Percentiles rank a stretch among this genome's conserved stretches.
These are phyloP conservation scores for Trapa incisa DNA, from an alignment of 345 rosid genomes.

Conservation along the genomic window DNA sequence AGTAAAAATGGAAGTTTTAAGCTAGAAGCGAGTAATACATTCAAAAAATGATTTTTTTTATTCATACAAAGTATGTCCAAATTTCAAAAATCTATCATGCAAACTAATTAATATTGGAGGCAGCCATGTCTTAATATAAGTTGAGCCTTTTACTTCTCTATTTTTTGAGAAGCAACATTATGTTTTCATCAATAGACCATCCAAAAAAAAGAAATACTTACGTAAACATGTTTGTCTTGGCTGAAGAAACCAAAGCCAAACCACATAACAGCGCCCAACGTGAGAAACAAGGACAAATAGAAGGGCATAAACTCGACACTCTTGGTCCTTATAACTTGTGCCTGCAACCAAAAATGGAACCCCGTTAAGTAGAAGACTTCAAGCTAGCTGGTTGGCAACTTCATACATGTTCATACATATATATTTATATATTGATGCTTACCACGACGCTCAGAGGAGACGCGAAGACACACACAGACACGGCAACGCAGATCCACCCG, in stretches of 20 bases:
- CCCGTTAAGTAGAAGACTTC: no score
- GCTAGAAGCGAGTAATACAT: no score
- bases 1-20: no score
- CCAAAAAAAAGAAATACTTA: slow-evolving; percentile 20
- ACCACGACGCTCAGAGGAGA: slow-evolving; percentile 74
- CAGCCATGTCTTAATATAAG: no score
- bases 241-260: slow-evolving; percentile 56
- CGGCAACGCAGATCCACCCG: slow-evolving; percentile 71
- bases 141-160: no score
- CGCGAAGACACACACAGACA: slow-evolving; percentile 68
- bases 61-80: no score
- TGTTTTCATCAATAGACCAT: neutral
- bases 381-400: no score
- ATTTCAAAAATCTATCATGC: no score
- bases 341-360: slow-evolving; percentile 20
- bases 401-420: no score
- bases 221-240: slow-evolving; percentile 58
- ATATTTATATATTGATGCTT: slow-evolving; percentile 5
- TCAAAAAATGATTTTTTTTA: no score
- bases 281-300: slow-evolving; percentile 64
- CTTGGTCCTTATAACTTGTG: slow-evolving; percentile 53
- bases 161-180: no score
- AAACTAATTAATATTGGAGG: no score
- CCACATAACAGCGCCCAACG: slow-evolving; percentile 73
- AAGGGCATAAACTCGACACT: slow-evolving; percentile 97